Conservation (phyloP, 2,329 filamentous ascomycete species). For the Alternaria alternata region DNA sequence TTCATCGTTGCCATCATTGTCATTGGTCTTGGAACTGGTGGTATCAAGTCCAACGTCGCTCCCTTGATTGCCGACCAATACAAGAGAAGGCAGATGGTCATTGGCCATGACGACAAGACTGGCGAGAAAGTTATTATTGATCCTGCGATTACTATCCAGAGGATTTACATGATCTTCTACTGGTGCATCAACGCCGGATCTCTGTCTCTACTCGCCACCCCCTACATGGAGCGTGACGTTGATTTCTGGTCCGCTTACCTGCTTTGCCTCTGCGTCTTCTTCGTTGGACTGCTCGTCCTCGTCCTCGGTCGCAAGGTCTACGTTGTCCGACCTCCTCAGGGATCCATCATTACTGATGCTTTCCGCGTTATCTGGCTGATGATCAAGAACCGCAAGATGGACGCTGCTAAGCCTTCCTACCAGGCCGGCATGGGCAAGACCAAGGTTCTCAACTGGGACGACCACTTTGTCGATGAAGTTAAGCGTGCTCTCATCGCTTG, state of each 20-base stretch:
- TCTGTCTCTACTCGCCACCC: conserved; percentile 72
- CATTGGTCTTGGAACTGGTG: conserved; percentile 77
- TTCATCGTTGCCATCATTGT: conserved; percentile 70
- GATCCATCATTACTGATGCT: conserved; percentile 49
- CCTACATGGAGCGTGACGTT: conserved; percentile 73
- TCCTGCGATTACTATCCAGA: conserved; percentile 57
- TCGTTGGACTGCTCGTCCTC: conserved; percentile 66
- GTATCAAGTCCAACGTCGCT: conserved; percentile 82
- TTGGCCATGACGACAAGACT: conserved; percentile 53
- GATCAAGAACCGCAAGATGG: conserved; percentile 62
- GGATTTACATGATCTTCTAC: conserved; percentile 71
- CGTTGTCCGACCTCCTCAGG: conserved; percentile 50
- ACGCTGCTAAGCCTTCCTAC: conserved; percentile 73
- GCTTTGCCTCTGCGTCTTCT: conserved; percentile 71
- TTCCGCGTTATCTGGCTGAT: conserved; percentile 69
- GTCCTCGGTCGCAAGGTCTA: conserved; percentile 50
- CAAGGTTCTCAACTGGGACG: conserved; percentile 65
- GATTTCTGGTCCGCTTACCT: conserved; percentile 76
- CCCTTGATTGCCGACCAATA: conserved; percentile 61
- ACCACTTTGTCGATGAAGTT: conserved; percentile 76
- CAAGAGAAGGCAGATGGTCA: conserved; percentile 52
- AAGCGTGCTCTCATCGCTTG: conserved; percentile 73
- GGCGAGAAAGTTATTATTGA: conserved; percentile 59
- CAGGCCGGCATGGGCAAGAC: conserved; percentile 62
- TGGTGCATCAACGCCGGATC: conserved; percentile 76